Evolutionary conservation across 2,329 filamentous ascomycete genomes (phyloP).

Genomic region (Diaporthe destruens): DNA sequence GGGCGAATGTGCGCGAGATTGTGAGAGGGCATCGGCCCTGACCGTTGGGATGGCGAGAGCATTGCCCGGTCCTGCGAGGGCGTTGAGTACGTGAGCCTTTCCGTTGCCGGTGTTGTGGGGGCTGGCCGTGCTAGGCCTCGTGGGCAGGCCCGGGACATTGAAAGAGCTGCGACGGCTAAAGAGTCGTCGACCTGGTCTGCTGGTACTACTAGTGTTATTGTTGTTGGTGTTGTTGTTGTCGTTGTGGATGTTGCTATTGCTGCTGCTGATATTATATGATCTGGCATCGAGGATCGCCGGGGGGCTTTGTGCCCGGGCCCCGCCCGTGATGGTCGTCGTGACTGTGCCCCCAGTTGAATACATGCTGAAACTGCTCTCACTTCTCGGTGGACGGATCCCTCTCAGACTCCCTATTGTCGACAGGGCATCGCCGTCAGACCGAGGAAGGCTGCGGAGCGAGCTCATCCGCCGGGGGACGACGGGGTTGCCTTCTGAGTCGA

Average conservation of each 20-base stretch:
- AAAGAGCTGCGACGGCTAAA: conserved; percentile 40
- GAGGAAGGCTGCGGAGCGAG: conserved; percentile 35
- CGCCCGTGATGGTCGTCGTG: conserved; percentile 36
- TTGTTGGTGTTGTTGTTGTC: not conserved
- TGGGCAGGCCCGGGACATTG: conserved; percentile 37
- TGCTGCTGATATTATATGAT: not conserved
- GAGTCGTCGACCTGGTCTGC: conserved; percentile 18
- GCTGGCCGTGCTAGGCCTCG: conserved; percentile 3
- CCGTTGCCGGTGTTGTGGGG: not conserved
- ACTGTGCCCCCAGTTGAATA: conserved; percentile 21
- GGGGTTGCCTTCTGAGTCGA: conserved; percentile 37
- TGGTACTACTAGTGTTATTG: not conserved
- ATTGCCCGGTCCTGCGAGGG: conserved; percentile 12
- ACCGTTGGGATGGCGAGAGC: conserved; percentile 1
- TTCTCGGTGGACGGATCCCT: conserved; percentile 25
- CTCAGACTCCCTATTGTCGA: conserved; percentile 37
- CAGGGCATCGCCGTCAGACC: conserved; percentile 37
- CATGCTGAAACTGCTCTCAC: conserved; percentile 15
- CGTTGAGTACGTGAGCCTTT: conserved; percentile 8
- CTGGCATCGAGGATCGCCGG: conserved; percentile 1
- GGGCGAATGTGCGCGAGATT: not conserved
- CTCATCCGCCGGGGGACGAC: conserved; percentile 32
- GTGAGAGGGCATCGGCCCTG: conserved; percentile 2
- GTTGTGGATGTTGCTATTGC: not conserved
- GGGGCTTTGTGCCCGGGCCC: not conserved